Percentiles rank a stretch among this genome's conserved stretches.
Conservation (phyloP, 805 yeast genomes). For the Kazachstania martiniae region DNA sequence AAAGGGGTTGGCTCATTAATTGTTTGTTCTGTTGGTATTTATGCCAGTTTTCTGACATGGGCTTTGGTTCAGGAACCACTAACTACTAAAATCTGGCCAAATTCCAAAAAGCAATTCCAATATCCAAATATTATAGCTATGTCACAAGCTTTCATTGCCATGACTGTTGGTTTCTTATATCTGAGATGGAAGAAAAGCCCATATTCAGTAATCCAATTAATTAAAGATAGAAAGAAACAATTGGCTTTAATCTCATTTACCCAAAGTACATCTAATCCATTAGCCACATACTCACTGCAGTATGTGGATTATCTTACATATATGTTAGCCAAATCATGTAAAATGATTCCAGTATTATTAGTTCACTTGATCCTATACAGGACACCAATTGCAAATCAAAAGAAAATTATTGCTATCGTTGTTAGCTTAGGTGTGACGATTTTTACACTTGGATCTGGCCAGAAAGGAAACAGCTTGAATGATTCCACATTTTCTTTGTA, state of each 20-base stretch:
- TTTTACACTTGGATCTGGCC: slow-evolving; percentile 50
- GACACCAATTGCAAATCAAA: slow-evolving; percentile 59
- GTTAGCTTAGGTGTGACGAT: slow-evolving; percentile 77
- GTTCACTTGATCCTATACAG: slow-evolving; percentile 66
- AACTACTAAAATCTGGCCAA: slow-evolving; percentile 62
- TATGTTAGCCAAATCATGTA: slow-evolving; percentile 85
- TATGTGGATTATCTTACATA: slow-evolving; percentile 82
- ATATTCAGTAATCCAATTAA: slow-evolving; percentile 27
- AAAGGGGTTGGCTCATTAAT: slow-evolving; percentile 9
- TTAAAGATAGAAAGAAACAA: slow-evolving; percentile 26
- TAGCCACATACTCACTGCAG: slow-evolving; percentile 65
- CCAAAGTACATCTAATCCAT: slow-evolving; percentile 72
- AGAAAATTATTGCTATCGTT: slow-evolving; percentile 64
- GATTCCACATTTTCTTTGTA: slow-evolving; percentile 31
- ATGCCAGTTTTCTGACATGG: slow-evolving; percentile 84
- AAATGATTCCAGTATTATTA: slow-evolving; percentile 86
- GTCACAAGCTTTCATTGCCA: slow-evolving; percentile 66
- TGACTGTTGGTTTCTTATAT: slow-evolving; percentile 54
- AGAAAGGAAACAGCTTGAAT: slow-evolving; percentile 11
- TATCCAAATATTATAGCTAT: slow-evolving; percentile 72
- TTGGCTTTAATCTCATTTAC: slow-evolving; percentile 53
- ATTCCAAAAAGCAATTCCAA: slow-evolving; percentile 43
- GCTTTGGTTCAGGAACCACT: slow-evolving; percentile 85
- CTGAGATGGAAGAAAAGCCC: slow-evolving; percentile 29
- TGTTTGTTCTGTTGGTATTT: slow-evolving; percentile 51